phyloP scores from a whole-genome alignment of 768 basidiomycete species.

The Kwoniella botswanensis region DNA sequence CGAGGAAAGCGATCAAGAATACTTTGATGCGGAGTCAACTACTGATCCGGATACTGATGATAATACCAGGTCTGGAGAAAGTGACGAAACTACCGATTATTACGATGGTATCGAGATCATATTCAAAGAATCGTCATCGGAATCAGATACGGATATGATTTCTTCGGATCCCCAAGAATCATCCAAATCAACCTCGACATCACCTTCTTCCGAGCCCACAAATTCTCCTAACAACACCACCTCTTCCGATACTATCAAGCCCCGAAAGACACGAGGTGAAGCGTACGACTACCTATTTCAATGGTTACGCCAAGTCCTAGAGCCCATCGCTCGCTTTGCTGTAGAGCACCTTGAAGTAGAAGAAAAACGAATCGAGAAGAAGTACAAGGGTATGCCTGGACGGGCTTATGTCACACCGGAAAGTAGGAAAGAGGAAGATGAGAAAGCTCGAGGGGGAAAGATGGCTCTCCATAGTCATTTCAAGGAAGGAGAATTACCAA shows the following conservation, averaged over 20 bases:
- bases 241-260: neutral
- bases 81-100: neutral
- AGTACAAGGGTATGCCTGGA: too few species aligned
- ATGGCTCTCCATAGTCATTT: constrained; percentile 7
- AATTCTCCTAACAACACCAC: neutral
- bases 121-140: neutral
- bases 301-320: constrained; percentile 37
- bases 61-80: neutral
- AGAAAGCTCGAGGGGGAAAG: constrained; percentile 23
- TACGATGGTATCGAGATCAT: neutral
- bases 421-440: constrained; percentile 28
- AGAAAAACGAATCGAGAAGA: constrained; percentile 12
- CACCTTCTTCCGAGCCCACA: neutral
- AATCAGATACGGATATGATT: neutral
- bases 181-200: neutral
- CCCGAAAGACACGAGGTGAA: constrained; percentile 23
- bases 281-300: constrained; percentile 33
- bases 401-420: neutral
- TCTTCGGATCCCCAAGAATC: neutral
- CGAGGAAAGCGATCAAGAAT: neutral
- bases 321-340: constrained; percentile 31
- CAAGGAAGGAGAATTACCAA: neutral
- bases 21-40: neutral
- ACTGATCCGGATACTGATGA: neutral
- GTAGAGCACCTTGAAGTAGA: constrained; percentile 26